Percentiles rank a stretch among this genome's conserved stretches.
phyloP scores from a whole-genome alignment of 139 green algal species.

The Asterochloris sp. region DNA sequence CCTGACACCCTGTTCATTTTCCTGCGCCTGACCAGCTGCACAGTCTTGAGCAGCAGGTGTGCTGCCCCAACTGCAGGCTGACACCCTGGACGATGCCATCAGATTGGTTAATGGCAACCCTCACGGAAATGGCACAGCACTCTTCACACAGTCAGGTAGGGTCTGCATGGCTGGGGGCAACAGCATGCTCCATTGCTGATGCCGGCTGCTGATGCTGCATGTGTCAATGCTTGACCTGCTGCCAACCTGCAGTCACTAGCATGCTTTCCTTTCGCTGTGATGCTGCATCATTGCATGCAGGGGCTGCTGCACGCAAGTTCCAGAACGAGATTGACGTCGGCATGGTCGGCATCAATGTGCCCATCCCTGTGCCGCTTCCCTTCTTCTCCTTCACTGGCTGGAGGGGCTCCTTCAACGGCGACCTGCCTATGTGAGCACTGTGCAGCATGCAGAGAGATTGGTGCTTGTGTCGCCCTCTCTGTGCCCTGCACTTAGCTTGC shows the following conservation, averaged over 20 bases:
- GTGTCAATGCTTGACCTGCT: not conserved
- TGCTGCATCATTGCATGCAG: no score
- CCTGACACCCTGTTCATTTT: no score
- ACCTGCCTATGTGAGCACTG: conserved; percentile 69
- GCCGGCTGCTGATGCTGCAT: no score
- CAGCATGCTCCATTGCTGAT: not conserved
- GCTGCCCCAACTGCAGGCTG: conserved; percentile 29
- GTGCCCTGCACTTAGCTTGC: no score
- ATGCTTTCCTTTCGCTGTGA: no score
- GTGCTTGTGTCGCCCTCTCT: no score
- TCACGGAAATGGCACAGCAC: conserved; percentile 91
- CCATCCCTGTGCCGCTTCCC: conserved; percentile 94
- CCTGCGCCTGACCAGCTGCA: no score
- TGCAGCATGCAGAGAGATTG: conserved; percentile 20
- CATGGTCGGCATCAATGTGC: conserved; percentile 94
- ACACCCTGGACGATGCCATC: conserved; percentile 84
- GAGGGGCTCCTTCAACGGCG: conserved; percentile 85
- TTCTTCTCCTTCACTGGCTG: conserved; percentile 96
- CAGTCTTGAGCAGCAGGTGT: no score
- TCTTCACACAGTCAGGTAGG: conserved; percentile 81
- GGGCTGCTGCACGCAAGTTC: conserved; percentile 71
- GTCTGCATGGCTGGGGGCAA: conserved; percentile 57
- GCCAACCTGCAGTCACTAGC: not conserved
- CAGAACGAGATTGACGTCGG: conserved; percentile 70
- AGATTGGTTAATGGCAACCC: conserved; percentile 83